Evolutionary conservation across 1,139 yeast genomes (phyloP).

Genomic region (Magnusiomyces fungicola): DNA sequence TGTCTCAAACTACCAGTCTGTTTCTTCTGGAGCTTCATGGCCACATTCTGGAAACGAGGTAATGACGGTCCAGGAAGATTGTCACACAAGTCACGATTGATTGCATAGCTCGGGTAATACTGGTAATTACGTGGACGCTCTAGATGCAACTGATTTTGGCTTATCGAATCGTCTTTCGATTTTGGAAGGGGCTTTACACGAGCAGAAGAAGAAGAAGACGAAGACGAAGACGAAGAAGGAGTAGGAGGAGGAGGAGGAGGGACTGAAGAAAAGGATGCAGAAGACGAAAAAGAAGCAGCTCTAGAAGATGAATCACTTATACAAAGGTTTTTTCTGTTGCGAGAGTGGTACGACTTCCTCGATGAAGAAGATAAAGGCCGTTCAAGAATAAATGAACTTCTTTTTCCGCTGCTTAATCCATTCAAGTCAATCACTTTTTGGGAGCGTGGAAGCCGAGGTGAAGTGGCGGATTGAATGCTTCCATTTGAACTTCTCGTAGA

Average conservation of each 20-base stretch:
- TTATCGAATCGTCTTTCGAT: not conserved
- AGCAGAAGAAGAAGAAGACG: not conserved
- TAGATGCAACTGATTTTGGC: not conserved
- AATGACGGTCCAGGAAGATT: not conserved
- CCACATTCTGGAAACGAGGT: not conserved
- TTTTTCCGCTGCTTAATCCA: not conserved
- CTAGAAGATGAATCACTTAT: too few species aligned
- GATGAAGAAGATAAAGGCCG: too few species aligned
- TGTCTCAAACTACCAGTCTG: not conserved
- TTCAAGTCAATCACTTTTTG: not conserved
- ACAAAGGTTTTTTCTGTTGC: too few species aligned
- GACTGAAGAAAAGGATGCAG: not conserved
- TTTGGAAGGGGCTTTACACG: not conserved
- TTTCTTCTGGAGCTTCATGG: not conserved
- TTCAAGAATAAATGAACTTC: not conserved
- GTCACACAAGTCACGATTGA: not conserved
- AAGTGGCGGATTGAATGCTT: not conserved
- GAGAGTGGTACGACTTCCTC: too few species aligned
- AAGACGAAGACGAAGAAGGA: not conserved
- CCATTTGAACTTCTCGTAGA: not conserved
- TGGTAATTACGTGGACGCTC: not conserved
- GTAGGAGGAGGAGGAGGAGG: not conserved
- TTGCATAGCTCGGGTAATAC: not conserved
- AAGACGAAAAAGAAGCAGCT: too few species aligned
- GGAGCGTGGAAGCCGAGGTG: not conserved